Conservation (phyloP, 352 stramenopile genomes). For the Globisporangium mamillatum region DNA sequence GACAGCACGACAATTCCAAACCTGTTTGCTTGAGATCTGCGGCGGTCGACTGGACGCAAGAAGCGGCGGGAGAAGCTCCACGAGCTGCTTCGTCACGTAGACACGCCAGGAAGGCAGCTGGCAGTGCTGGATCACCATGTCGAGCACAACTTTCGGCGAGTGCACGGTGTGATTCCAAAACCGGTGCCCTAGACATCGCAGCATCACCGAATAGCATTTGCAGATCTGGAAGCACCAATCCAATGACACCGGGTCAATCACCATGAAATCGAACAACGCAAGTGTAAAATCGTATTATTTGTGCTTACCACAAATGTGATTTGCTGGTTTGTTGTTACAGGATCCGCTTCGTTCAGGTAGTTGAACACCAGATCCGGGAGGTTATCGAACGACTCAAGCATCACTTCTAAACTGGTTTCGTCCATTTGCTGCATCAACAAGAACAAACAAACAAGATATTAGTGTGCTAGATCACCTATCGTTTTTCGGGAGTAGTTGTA, state of each 20-base stretch:
- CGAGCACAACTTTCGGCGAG: constrained; percentile 55
- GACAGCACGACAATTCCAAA: not conserved
- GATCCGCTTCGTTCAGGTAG: constrained; percentile 72
- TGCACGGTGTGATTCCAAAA: constrained; percentile 86
- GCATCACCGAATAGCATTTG: constrained; percentile 76
- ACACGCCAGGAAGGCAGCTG: constrained; percentile 56
- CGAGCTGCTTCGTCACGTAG: constrained; percentile 79
- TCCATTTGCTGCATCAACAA: constrained; percentile 61
- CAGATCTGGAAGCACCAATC: constrained; percentile 43
- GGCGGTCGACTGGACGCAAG: constrained; percentile 67
- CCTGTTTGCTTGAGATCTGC: constrained; percentile 44
- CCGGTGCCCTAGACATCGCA: constrained; percentile 70
- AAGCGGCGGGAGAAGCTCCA: constrained; percentile 67
- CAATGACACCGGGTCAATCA: not conserved
- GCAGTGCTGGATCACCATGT: constrained; percentile 75
- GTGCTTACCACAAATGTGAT: constrained; percentile 74
- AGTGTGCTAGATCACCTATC: not conserved
- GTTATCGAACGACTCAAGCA: constrained; percentile 86
- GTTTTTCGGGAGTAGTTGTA: too few species aligned
- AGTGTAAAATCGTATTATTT: not conserved
- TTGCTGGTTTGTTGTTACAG: constrained; percentile 55
- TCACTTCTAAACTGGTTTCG: constrained; percentile 64
- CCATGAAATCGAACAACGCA: not conserved
- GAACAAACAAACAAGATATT: constrained; percentile 1
- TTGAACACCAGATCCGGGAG: constrained; percentile 86